Evolutionary conservation across 371 early-diverging fungal species (phyloP), one percentile per base, ranked within the genome.

Genomic region (Actinomucor elegans): DNA sequence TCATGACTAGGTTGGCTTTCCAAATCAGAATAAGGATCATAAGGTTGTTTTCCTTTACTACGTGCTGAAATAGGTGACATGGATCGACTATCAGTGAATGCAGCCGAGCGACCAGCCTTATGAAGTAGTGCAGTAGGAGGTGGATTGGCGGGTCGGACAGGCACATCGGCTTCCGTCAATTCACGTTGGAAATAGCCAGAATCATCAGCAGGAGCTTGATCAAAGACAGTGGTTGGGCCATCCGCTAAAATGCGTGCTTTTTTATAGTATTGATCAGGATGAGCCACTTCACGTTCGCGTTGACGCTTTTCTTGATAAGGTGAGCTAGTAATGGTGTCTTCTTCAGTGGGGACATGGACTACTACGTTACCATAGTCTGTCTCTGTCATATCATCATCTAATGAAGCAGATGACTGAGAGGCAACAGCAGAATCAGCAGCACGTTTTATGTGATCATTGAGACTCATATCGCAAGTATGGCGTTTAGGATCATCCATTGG

Each of bases 141-240:
- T 34, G 61, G 67, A 28, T 61, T 71, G 0, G 59, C 44, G 26
- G 67, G 71, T 32, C 67, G 59, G 27, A 48, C 41, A 14, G 67
- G 71, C 11, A 57, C 50, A 43, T 55, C 55, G 26, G 46, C 18
- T 0, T 14, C 31, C 29, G 20, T 24, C n/a, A 18, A 29, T 33
- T 57, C 53, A 26, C 24, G 15, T 15, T 45, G 11, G 17, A 29
- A 1, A 3, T 5, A 7, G 14, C 24, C 31, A 8, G 21, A 3
- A 45, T 26, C 46, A 26, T 33, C 20, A 7, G 20, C 27, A 31
- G 33, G 12, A 11, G 38, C 24, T 38, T 60, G 55, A 11, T 43
- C 43, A 37, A 42, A 49, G n/a, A 52, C 52, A 15, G 52, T 42
- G 5, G 48, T 41, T 4, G 55, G 55, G 8, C 55, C 55, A 24